Evolutionary conservation across 176 grass and related monocot species (phyloP).

Genomic region (Avena atlantica): DNA sequence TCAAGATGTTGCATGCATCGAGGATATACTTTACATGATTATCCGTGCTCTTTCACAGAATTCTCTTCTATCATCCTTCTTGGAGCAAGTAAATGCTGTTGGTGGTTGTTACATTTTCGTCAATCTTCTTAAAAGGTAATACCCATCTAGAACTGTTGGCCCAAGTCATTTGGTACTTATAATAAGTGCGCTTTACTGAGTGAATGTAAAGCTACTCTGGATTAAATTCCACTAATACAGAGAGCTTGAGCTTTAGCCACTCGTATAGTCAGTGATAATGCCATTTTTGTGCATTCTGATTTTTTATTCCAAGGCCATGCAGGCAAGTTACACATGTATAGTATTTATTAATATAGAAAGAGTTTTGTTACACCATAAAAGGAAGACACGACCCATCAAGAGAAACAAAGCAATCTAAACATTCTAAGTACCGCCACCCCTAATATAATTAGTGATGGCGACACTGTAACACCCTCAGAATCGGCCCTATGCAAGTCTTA

Average conservation of each 20-base stretch:
- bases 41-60: conserved; percentile 83
- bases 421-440: neutral
- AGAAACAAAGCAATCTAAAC: neutral
- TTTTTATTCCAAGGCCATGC: neutral
- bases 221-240: conserved; percentile 37
- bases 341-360: neutral
- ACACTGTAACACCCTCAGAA: neutral
- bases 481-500: too few relatives aligned
- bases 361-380: neutral
- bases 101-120: conserved; percentile 94
- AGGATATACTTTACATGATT: conserved; percentile 94
- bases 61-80: conserved; percentile 73
- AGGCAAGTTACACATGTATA: neutral
- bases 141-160: neutral
- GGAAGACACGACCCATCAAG: neutral
- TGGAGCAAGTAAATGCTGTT: conserved; percentile 85
- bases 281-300: conserved; percentile 14
- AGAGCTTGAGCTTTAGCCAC: conserved; percentile 26
- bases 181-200: conserved; percentile 44
- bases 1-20: conserved; percentile 94
- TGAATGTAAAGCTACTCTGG: conserved; percentile 55
- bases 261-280: conserved; percentile 17
- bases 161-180: neutral
- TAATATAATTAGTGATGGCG: neutral
- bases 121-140: conserved; percentile 94